Evolutionary conservation across 73 alveolate genomes (phyloP), one percentile per base, ranked within the genome.

Genomic region (Stentor roeselii): DNA sequence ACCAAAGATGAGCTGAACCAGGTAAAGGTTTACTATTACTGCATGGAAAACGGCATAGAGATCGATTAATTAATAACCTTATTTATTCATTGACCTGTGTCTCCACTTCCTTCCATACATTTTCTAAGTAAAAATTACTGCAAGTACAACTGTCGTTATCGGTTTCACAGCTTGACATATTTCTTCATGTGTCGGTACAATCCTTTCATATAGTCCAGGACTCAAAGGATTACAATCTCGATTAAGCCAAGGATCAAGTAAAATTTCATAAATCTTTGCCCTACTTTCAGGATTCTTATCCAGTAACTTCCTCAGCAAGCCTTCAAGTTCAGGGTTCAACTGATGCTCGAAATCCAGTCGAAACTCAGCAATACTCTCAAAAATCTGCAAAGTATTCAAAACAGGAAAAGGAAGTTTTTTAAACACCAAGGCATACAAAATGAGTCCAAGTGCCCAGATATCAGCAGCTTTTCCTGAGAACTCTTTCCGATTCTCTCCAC

Each of bases 401-500:
- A 90, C 95, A 86, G 89, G 82, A 89, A 87, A 95, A 0, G 99
- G 99, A 41, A 94, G 90, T 80, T 87, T 94, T 60, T 89, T 89
- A 74, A 82, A 97, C 30, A 94, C 87, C 82, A 97, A 75, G 41
- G 96, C 91, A 90, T 95, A 97, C 32, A 93, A 78, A 3, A 98
- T 93, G 2, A 95, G 89, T 39, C 99, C 99, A 36, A 95, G 86
- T 3, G 99, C 98, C 99, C 99, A 97, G 42, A 97, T 95, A 85
- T 97, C 99, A 50, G 95, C 92, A 35, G 97, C 95, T 84, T 95
- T 96, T 39, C 99, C 99, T 74, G 92, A 88, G 76, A 88, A 97
- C 36, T 90, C 92, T 39, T 86, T 86, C 32, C 84, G 85, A 35
- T 89, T 91, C 39, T 95, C 86, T 34, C 84, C 86, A 60, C 98